Conservation (phyloP, 116 monocot species). For the Phalaenopsis hybrid region DNA sequence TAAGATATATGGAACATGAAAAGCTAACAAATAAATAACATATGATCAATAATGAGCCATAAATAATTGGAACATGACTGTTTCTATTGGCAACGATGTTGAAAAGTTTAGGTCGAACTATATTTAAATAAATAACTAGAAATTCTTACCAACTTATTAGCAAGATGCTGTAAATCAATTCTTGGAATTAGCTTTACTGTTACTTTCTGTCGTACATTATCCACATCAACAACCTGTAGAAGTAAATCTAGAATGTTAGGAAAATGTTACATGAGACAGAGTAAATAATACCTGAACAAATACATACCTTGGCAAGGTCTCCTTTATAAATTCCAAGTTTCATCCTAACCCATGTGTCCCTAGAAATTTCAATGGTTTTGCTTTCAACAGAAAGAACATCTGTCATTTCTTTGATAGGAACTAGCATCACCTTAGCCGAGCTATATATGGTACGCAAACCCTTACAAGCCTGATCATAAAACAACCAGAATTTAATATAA, state of each 20-base stretch:
- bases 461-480: conserved; percentile 66
- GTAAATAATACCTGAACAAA: neutral
- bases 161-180: conserved; percentile 81
- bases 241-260: conserved; percentile 1
- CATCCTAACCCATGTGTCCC: conserved; percentile 97
- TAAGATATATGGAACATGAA: neutral
- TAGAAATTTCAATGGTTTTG: conserved; percentile 80
- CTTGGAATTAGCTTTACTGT: conserved; percentile 91
- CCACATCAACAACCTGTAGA: conserved; percentile 89
- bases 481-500: neutral
- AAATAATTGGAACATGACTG: neutral
- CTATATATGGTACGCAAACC: conserved; percentile 79
- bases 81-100: neutral
- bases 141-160: conserved; percentile 42
- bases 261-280: neutral
- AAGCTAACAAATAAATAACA: neutral
- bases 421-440: conserved; percentile 70
- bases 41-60: neutral
- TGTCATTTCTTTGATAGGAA: conserved; percentile 98
- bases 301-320: conserved; percentile 79
- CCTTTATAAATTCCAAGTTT: conserved; percentile 93
- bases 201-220: conserved; percentile 89
- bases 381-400: conserved; percentile 99
- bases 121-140: conserved; percentile 1
- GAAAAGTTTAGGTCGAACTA: neutral